Evolutionary conservation across 495 filamentous ascomycete genomes (phyloP).

Genomic region (Lasiosphaeria miniovina): DNA sequence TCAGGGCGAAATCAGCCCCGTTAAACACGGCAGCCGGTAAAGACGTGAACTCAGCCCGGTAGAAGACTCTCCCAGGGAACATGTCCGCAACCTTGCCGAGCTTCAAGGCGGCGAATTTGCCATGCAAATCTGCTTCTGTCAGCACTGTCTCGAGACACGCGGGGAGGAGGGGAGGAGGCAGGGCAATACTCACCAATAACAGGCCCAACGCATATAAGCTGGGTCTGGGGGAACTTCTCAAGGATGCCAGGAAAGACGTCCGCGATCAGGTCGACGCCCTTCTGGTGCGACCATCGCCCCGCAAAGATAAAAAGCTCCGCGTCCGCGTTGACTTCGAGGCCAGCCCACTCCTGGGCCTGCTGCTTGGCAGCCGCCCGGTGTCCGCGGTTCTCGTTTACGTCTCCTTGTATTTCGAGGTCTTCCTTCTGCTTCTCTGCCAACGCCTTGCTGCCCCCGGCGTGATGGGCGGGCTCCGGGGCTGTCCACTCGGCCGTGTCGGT

Average conservation of each 20-base stretch:
- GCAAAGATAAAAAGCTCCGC: slow-evolving; percentile 75
- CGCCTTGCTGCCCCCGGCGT: neutral
- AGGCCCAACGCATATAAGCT: slow-evolving; percentile 67
- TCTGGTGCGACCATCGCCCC: slow-evolving; percentile 74
- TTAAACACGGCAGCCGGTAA: slow-evolving; percentile 70
- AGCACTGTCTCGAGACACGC: neutral
- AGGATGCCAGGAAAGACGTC: slow-evolving; percentile 68
- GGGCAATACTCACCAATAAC: slow-evolving; percentile 43
- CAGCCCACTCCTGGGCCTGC: slow-evolving; percentile 74
- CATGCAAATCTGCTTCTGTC: slow-evolving; percentile 56
- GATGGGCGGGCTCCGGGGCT: slow-evolving; percentile 30
- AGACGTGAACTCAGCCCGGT: slow-evolving; percentile 68
- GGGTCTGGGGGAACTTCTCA: slow-evolving; percentile 58
- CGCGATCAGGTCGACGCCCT: slow-evolving; percentile 73
- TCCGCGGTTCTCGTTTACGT: slow-evolving; percentile 32
- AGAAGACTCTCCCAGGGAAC: slow-evolving; percentile 68
- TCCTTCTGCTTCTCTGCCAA: slow-evolving; percentile 39
- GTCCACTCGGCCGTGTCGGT: slow-evolving; percentile 67
- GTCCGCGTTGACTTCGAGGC: slow-evolving; percentile 57
- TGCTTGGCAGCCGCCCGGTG: slow-evolving; percentile 51
- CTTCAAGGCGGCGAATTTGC: slow-evolving; percentile 71
- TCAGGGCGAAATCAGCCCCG: slow-evolving; percentile 72
- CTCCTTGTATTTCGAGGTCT: slow-evolving; percentile 53
- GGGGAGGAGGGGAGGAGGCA: neutral
- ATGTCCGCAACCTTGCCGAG: slow-evolving; percentile 64